Evolutionary conservation across 2,329 filamentous ascomycete genomes (phyloP), one percentile per base, ranked within the genome.

Genomic region (Alternaria sp.): DNA sequence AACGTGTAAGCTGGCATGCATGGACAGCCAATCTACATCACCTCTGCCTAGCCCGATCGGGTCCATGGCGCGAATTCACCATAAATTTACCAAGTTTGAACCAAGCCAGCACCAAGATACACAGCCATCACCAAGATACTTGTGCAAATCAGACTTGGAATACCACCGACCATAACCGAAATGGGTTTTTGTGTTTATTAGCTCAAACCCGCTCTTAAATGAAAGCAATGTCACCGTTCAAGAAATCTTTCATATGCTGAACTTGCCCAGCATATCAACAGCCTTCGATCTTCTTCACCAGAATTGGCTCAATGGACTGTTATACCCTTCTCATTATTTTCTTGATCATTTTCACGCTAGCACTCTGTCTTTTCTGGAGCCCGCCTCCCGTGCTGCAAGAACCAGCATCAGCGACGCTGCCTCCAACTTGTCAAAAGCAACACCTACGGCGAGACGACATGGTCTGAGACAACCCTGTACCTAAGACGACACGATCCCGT

Each of bases 41-140:
- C 32, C 32, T 12, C 32, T 0, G 32, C 32, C 32, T 36, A 36
- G 32, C 32, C 32, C 43, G 28, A 46, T 46, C 43, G 24, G 43
- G 43, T 28, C 26, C 32, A 46, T 11, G 26, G 43, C 26, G 24
- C 43, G 28, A 1, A 30, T 46, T 24, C 0, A 0, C 43, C 43
- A 0, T 16, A 28, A 28, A 46, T 46, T n/a, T 28, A 46, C 43
- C 43, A 46, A 46, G 43, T 36, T 36, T 36, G 32, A 14, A 36
- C 32, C 32, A 36, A 36, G 32, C 24, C 43, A 46, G 28, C 43
- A 28, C 43, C 43, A 46, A 46, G 43, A 16, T 28, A 30, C 43
- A 28, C 43, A 46, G 43, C 9, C 43, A 46, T 46, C 16, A 28
- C 43, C 43, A 46, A 46, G 24, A 46, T 46, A 46, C 43, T 44